Conservation (phyloP, 768 basidiomycete genomes). For the Dioszegia crocea region DNA sequence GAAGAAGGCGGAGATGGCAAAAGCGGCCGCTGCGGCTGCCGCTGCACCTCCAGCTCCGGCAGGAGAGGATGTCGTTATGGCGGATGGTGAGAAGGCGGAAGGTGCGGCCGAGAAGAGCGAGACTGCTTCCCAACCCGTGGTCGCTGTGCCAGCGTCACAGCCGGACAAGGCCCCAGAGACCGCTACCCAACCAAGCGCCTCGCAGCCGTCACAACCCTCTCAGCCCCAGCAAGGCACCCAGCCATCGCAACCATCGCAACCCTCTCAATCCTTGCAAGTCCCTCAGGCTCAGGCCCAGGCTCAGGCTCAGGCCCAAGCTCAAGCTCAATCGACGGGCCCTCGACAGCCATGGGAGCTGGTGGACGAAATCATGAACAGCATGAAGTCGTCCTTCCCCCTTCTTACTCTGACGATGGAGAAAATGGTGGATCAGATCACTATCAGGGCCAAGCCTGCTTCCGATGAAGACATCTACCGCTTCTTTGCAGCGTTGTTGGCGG, state of each 20-base stretch:
- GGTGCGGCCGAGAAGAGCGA: neutral
- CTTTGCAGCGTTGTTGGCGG: constrained; percentile 77
- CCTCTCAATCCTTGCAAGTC: neutral
- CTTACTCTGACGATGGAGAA: constrained; percentile 93
- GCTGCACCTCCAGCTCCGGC: neutral
- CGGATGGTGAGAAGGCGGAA: neutral
- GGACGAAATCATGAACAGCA: constrained; percentile 85
- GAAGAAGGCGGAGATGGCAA: constrained; percentile 21
- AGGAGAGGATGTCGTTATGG: neutral
- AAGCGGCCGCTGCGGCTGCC: constrained; percentile 22
- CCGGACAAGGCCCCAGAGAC: no score
- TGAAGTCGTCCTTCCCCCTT: constrained; percentile 94
- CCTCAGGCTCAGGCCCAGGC: no score
- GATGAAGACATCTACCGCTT: constrained; percentile 95
- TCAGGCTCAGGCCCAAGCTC: no score
- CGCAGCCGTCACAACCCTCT: neutral
- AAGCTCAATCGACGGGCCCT: no score
- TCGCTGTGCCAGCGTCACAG: no score
- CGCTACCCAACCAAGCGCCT: neutral
- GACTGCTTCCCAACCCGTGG: neutral
- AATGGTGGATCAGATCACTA: constrained; percentile 88
- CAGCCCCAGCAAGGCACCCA: neutral
- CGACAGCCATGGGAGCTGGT: constrained; percentile 71
- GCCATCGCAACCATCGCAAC: neutral
- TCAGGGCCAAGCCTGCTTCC: constrained; percentile 76